phyloP scores from a whole-genome alignment of 148 eudicot genomes.

The Cornus florida region DNA sequence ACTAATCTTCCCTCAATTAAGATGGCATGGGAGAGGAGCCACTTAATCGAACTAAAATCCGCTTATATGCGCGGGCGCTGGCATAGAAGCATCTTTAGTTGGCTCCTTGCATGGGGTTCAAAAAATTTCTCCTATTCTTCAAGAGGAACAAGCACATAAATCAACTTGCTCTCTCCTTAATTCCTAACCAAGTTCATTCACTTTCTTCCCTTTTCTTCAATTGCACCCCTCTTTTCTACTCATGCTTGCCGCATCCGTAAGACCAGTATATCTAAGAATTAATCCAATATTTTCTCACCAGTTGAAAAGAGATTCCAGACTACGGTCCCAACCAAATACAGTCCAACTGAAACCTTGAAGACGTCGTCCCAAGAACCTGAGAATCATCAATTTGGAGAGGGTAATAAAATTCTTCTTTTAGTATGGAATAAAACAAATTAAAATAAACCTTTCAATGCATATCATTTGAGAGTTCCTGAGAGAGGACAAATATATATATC shows the following conservation, averaged over 20 bases:
- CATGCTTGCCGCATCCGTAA: background rate
- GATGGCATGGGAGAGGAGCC: background rate
- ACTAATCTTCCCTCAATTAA: background rate
- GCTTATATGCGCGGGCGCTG: background rate
- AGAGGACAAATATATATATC: background rate
- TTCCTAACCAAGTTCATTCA: background rate
- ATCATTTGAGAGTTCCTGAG: background rate
- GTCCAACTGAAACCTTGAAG: slow-evolving; percentile 82
- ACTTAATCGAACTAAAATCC: background rate
- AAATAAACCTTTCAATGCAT: background rate
- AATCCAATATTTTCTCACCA: slow-evolving; percentile 82
- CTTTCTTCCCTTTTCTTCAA: slow-evolving; percentile 10
- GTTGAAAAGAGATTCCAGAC: slow-evolving; percentile 91
- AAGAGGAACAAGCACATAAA: background rate
- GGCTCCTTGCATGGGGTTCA: background rate
- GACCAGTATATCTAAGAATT: slow-evolving; percentile 1
- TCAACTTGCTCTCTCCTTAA: background rate
- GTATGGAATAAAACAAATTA: slow-evolving; percentile 16
- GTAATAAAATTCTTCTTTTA: too few species aligned
- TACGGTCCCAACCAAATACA: slow-evolving; percentile 83
- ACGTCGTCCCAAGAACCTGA: slow-evolving; percentile 98
- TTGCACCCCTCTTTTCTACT: background rate
- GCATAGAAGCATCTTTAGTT: background rate
- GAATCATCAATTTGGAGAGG: background rate
- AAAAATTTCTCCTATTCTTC: background rate